Evolutionary conservation across 1,284 basidiomycete genomes (phyloP), one percentile per base, ranked within the genome.

Genomic region (Leccinum variabile): DNA sequence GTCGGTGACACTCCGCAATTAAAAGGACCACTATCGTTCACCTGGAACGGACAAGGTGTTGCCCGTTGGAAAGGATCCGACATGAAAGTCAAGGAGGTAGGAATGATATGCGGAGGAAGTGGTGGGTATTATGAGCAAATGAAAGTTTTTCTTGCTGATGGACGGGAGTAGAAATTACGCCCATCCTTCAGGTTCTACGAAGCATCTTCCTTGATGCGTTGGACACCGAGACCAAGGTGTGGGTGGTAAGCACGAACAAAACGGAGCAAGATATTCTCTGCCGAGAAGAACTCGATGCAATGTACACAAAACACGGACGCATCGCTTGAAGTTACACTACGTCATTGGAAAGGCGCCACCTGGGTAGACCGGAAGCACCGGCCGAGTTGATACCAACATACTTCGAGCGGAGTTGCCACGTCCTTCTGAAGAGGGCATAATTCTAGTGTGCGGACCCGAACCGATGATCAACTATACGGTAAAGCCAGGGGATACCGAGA

Each of bases 1-100:
- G 66, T 83, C 3, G 85, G 82, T 8, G 84, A 87, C 57, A 66
- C 52, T 3, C 72, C 87, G n/a, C 85, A 89, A 65, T 67, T 89
- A 57, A 89, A 88, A 69, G 88, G 88, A 0, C 88, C 88, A 0
- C 72, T 88, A 0, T 80, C 80, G 1, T 89, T 89, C 70, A 72
- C 79, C 14, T 88, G 84, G 80, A 70, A 78, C 5, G 84, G 85
- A 0, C 66, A 74, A 11, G 80, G 81, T 0, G 35, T 65, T 18
- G 56, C 64, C 22, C 64, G 66, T 22, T 79, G 82, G 77, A 76
- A 78, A 58, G 79, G 80, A 0, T 66, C 74, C 3, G 67, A 77
- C 56, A 73, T 74, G 35, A 73, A 70, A 18, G 73, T 84, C 10
- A 75, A 72, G 44, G 76, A 84, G 18, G 68, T 90, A 14, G 86